A percentile compares a stretch with the other conserved stretches of the same genome.
Conservation (phyloP, 495 filamentous ascomycete genomes). For the Tuber borchii region DNA sequence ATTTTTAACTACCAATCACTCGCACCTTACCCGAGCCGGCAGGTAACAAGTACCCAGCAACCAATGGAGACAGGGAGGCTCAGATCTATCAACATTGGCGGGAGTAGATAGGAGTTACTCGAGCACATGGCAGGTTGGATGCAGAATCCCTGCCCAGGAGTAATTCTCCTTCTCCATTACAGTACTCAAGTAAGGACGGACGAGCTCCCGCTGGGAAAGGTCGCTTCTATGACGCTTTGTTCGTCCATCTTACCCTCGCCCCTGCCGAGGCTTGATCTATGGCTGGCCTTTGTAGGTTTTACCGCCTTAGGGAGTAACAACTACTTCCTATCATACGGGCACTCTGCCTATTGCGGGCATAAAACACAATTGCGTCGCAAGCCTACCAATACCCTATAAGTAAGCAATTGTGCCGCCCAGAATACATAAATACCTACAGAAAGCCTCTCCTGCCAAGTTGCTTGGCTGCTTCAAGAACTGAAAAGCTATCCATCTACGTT, state of each 20-base stretch:
- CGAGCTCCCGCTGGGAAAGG: neutral
- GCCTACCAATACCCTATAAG: neutral
- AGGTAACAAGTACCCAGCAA: neutral
- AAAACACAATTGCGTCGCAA: neutral
- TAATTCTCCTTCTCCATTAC: neutral
- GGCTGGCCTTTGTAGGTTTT: neutral
- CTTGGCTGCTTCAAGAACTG: constrained; percentile 2
- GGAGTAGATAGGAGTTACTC: neutral
- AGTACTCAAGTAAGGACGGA: neutral
- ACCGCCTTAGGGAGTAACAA: neutral
- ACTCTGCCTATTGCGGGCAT: neutral
- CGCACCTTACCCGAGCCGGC: neutral
- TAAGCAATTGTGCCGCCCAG: neutral
- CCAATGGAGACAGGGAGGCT: neutral
- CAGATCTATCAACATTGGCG: neutral
- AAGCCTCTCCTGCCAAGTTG: neutral
- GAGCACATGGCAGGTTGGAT: neutral
- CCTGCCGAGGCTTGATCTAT: neutral
- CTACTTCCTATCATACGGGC: neutral
- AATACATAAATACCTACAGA: neutral
- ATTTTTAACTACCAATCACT: neutral
- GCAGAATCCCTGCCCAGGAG: neutral
- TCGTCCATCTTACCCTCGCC: neutral
- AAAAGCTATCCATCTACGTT: neutral
- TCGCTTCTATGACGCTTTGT: neutral